These are phyloP conservation scores for Pythium insidiosum DNA, from an alignment of 352 stramenopile genomes.

Conservation along the genomic window DNA sequence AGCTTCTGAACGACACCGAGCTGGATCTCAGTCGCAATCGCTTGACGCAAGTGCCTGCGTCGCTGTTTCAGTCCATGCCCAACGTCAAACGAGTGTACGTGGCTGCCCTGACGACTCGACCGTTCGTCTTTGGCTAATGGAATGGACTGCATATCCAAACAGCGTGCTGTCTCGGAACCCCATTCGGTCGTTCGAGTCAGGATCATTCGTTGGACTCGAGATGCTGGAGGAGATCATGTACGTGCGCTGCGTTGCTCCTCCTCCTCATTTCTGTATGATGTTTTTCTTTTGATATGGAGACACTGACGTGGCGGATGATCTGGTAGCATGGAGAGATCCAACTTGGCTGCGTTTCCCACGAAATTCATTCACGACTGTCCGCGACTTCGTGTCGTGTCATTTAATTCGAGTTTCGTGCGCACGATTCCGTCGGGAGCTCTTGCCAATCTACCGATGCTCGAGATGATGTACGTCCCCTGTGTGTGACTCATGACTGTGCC, in stretches of 20 bases:
- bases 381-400: constrained; percentile 22
- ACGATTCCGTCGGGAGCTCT: constrained; percentile 19
- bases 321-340: constrained; percentile 25
- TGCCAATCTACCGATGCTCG: constrained; percentile 27
- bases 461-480: constrained; percentile 29
- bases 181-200: constrained; percentile 31
- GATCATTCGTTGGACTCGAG: constrained; percentile 35
- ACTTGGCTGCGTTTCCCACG: constrained; percentile 24
- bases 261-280: no score
- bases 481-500: no score
- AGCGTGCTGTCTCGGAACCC: constrained; percentile 57
- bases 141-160: not conserved
- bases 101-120: no score
- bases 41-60: constrained; percentile 24
- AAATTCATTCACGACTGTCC: constrained; percentile 29
- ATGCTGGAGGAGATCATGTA: constrained; percentile 37
- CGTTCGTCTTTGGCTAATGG: not conserved
- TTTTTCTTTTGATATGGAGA: no score
- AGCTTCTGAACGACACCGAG: constrained; percentile 21
- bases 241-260: no score
- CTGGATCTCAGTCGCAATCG: constrained; percentile 47
- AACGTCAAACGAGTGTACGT: constrained; percentile 18
- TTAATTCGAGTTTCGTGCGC: constrained; percentile 30
- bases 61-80: constrained; percentile 32
- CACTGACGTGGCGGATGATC: no score